These are phyloP conservation scores for Zygosaccharomyces pseudobailii DNA, from an alignment of 1,139 yeast species.

Conservation along the genomic window DNA sequence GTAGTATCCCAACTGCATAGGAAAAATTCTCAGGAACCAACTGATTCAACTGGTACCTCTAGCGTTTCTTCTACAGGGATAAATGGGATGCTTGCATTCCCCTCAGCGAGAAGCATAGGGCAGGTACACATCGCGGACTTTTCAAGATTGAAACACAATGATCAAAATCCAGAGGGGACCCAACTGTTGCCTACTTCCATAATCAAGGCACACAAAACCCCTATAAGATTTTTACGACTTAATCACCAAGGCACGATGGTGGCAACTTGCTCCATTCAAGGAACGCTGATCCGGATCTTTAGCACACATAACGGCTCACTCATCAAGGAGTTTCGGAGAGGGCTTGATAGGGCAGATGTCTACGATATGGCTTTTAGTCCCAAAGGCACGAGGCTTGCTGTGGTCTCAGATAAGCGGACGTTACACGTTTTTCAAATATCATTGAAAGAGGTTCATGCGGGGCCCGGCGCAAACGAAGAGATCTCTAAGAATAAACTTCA, in stretches of 20 bases:
- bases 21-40: slow-evolving; percentile 12
- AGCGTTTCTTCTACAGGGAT: slow-evolving; percentile 4
- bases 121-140: slow-evolving; percentile 75
- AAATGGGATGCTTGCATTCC: slow-evolving; percentile 24
- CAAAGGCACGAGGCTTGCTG: slow-evolving; percentile 70
- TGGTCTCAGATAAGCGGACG: slow-evolving; percentile 82
- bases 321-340: slow-evolving; percentile 79
- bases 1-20: slow-evolving; percentile 67
- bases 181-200: slow-evolving; percentile 35
- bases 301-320: slow-evolving; percentile 70
- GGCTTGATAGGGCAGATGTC: slow-evolving; percentile 75
- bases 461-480: slow-evolving; percentile 5
- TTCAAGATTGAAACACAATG: slow-evolving; percentile 58
- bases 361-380: slow-evolving; percentile 83
- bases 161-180: slow-evolving; percentile 64
- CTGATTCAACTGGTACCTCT: slow-evolving; percentile 7
- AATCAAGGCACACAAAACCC: slow-evolving; percentile 77
- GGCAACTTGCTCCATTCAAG: slow-evolving; percentile 85
- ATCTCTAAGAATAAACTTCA: slow-evolving; percentile 53
- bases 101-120: slow-evolving; percentile 41
- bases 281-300: slow-evolving; percentile 78
- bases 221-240: slow-evolving; percentile 61
- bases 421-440: slow-evolving; percentile 70
- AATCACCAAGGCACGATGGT: slow-evolving; percentile 71
- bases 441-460: slow-evolving; percentile 5